Evolutionary conservation across 225 moss, liverwort and hornwort genomes (phyloP).

Genomic region (Pseudisothecium myosuroides): DNA sequence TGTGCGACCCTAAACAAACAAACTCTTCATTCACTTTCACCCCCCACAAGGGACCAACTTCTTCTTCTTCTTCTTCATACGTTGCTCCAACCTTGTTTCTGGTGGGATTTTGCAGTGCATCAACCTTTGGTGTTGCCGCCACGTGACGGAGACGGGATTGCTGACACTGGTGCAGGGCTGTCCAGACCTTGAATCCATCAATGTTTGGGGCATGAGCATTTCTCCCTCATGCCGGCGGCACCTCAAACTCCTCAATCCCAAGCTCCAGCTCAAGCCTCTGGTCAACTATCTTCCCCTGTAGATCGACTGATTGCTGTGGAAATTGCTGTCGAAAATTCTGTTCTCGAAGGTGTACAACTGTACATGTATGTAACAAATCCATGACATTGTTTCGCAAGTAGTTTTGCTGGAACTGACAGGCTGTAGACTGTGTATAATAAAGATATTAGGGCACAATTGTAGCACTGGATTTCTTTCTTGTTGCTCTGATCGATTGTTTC

Average conservation of each 20-base stretch:
- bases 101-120: conserved; percentile 28
- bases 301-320: neutral
- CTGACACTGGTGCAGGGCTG: conserved; percentile 51
- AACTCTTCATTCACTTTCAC: neutral
- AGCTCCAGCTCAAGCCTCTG: conserved; percentile 55
- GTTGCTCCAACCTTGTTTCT: neutral
- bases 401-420: neutral
- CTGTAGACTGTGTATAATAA: neutral
- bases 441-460: neutral
- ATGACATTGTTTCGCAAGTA: neutral
- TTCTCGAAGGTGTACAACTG: neutral
- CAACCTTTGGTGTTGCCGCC: conserved; percentile 86
- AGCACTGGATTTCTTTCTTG: neutral
- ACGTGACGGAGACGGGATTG: conserved; percentile 69
- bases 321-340: neutral
- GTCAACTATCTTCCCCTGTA: neutral
- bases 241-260: conserved; percentile 41
- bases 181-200: conserved; percentile 42
- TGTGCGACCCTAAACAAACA: neutral
- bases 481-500: neutral
- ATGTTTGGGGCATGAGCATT: conserved; percentile 86
- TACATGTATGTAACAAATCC: neutral
- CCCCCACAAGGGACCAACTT: neutral
- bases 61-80: neutral
- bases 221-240: conserved; percentile 43